Conservation (phyloP, 495 filamentous ascomycete genomes). For the Aspergillus biplanus region DNA sequence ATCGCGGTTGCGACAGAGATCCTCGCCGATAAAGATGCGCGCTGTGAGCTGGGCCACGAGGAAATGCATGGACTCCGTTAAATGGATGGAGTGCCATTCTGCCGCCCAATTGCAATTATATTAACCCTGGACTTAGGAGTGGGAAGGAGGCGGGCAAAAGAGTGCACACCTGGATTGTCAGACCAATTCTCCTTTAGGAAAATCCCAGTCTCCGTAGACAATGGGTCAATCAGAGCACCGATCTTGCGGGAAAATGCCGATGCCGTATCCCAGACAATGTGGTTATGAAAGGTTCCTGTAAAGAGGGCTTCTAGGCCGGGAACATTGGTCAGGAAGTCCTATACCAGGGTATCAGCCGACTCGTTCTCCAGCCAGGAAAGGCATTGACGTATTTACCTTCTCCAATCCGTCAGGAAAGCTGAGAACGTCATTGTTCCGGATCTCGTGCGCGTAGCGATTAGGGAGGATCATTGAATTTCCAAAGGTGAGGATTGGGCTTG, state of each 20-base stretch:
- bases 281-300: slow-evolving; percentile 7
- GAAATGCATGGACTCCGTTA: slow-evolving; percentile 40
- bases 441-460: slow-evolving; percentile 9
- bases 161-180: slow-evolving; percentile 2
- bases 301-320: slow-evolving; percentile 10
- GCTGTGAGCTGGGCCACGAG: slow-evolving; percentile 52
- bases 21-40: slow-evolving; percentile 49
- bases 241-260: slow-evolving; percentile 9
- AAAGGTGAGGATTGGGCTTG: slow-evolving; percentile 9
- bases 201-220: neutral
- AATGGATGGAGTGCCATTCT: slow-evolving; percentile 26
- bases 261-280: slow-evolving; percentile 12
- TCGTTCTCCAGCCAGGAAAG: neutral
- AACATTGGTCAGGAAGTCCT: slow-evolving; percentile 10
- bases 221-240: slow-evolving; percentile 2
- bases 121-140: too few species aligned
- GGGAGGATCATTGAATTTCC: slow-evolving; percentile 9
- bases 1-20: slow-evolving; percentile 44
- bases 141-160: neutral
- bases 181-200: slow-evolving; percentile 1
- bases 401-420: slow-evolving; percentile 3
- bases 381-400: neutral
- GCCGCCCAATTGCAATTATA: too few species aligned
- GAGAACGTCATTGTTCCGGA: slow-evolving; percentile 12
- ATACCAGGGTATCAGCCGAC: neutral